Base-by-base conservation (phyloP, 116 monocot species). In the Thalassia testudinum region DNA sequence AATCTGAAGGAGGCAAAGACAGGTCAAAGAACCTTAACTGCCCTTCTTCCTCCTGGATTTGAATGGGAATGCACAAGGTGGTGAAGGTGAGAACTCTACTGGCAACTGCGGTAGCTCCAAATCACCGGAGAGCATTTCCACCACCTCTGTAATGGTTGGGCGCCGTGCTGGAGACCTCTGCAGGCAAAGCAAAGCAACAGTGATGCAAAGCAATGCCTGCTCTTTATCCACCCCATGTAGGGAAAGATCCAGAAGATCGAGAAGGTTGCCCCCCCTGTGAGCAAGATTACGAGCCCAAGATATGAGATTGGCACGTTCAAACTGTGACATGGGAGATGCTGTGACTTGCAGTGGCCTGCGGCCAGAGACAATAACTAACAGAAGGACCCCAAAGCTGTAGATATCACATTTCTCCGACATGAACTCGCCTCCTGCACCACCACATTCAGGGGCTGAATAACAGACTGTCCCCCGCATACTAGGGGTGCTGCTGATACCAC, bases 381-480 rank as follows among this genome's bases (percentile, higher is more conserved):
- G 57, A 10, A 97, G 74, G 17, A 97, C 97, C 22, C 97, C 97
- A 54, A 85, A 97, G 70, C 97, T 97, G 26, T 97, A 97, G 20
- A 97, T 78, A 42, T 97, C 97, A 43, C 85, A 89, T 50, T 97
- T 97, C 50, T 89, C 97, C 2, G 89, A 97, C 24, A 80, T 55
- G 5, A 65, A 74, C 5, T 79, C 89, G 0, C 81, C 72, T 4
- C 10, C 15, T 1, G 1, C 11, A 12, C 85, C 82, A 16, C 88
- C 79, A 16, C 75, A 82, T 52, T 97, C 97, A 0, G 97, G 97
- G 10, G 97, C 97, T 13, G 78, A 76, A 51, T 97, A 97, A 60
- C 97, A 97, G 43, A 97, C 81, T 7, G 97, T 97, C 13, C 97
- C 97, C 30, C 97, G 75, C 97, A 97, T 89, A 77, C 97, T 97